Conservation (phyloP, 1,139 yeast species). For the Fermentozyma sake region DNA sequence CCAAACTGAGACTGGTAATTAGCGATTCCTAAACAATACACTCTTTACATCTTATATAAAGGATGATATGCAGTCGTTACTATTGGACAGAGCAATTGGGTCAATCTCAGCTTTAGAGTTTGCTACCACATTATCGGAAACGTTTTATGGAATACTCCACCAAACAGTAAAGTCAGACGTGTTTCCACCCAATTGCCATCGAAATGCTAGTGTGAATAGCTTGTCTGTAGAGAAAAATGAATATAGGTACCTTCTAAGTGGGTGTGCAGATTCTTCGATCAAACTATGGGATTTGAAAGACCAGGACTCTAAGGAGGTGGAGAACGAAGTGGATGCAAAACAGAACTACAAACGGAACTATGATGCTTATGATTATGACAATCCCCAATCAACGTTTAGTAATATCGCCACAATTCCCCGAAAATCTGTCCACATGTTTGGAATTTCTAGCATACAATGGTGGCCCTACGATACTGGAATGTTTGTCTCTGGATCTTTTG, state of each 20-base stretch:
- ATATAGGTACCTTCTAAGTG: constrained; percentile 55
- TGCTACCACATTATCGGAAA: constrained; percentile 36
- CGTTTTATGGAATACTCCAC: constrained; percentile 29
- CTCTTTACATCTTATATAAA: neutral
- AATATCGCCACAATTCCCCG: constrained; percentile 46
- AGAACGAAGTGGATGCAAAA: constrained; percentile 11
- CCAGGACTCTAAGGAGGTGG: constrained; percentile 13
- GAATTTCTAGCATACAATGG: constrained; percentile 76
- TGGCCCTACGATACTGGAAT: constrained; percentile 88
- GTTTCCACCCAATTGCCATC: constrained; percentile 38
- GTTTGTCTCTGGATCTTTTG: constrained; percentile 81
- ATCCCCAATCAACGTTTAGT: constrained; percentile 19
- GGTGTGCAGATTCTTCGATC: constrained; percentile 73
- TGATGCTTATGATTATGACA: constrained; percentile 23
- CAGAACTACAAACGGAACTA: constrained; percentile 5
- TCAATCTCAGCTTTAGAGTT: constrained; percentile 30
- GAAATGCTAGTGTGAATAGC: constrained; percentile 55
- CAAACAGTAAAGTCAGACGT: constrained; percentile 22
- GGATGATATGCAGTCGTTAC: constrained; percentile 33
- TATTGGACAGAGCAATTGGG: constrained; percentile 31
- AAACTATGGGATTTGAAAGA: constrained; percentile 53
- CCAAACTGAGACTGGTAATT: too few species aligned
- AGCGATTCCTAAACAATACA: neutral
- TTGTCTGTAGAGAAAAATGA: constrained; percentile 57
- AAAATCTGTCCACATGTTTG: constrained; percentile 60